Base-by-base conservation (phyloP, 306 rosid genomes). In the Lablab purpureus region DNA sequence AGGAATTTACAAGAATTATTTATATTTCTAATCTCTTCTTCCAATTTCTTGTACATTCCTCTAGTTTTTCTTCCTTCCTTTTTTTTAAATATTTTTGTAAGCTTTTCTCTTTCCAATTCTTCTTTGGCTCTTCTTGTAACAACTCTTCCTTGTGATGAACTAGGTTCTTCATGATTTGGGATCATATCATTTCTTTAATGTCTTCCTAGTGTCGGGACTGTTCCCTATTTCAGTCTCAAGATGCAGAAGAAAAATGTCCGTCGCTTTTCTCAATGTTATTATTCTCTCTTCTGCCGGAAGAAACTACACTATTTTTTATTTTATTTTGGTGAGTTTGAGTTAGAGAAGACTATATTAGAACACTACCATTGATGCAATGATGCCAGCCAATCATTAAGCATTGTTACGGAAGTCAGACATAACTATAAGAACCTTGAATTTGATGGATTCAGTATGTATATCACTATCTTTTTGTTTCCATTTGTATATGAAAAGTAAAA, bases 361-460 rank as follows among this genome's bases (percentile, higher is more conserved):
- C 5, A 10, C 55, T 49, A 17, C 10, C 21, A 6, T 49, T 6
- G 55, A 49, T 49, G 55, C 55, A 49, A 45, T 43, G 49, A 43
- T 32, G 43, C 69, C 79, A 30, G 10, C 6, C 3, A 75, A 18
- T 62, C 60, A 60, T 60, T 43, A 59, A 75, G 36, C 58, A 59
- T 22, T 60, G 15, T 2, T 11, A 43, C 6, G 36, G 60, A 60
- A 27, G 46, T 58, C 59, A 27, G 62, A 58, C 59, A 12, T 59
- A 56, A 74, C 40, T 6, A 23, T 22, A 10, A 19, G 49, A 36
- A 65, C 25, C 25, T 34, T 34, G n/a, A 36, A 18, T 37, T 66
- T 10, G 71, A 37, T 40, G 18, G 40, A 50, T 7, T 25, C 37
- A 46, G n/a, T 14, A 27, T 1, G 17, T 25, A 46, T 17, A 46